Conservation (phyloP, 768 basidiomycete species). For the Fomitopsis pulvina region DNA sequence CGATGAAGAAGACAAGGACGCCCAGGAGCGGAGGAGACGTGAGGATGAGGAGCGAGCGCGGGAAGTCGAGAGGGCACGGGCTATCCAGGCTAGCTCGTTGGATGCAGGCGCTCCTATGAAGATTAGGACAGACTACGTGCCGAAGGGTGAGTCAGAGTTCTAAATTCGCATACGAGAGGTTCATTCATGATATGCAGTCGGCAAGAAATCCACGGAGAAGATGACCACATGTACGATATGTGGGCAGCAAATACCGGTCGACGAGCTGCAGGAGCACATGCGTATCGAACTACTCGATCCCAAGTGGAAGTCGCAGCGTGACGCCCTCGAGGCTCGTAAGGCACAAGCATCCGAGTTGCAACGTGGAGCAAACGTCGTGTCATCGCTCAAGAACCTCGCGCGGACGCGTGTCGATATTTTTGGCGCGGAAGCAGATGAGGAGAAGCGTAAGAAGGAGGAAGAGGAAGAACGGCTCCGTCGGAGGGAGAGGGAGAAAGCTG, state of each 20-base stretch:
- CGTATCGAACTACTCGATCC: constrained; percentile 97
- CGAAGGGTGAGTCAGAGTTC: constrained; percentile 59
- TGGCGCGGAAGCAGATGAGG: constrained; percentile 90
- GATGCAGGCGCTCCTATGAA: constrained; percentile 81
- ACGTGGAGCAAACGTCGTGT: constrained; percentile 88
- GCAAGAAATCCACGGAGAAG: constrained; percentile 58
- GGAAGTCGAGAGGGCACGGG: constrained; percentile 72
- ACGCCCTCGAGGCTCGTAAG: constrained; percentile 81
- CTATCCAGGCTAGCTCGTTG: constrained; percentile 70
- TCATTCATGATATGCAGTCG: constrained; percentile 38
- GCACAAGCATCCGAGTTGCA: constrained; percentile 84
- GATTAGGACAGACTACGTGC: constrained; percentile 93
- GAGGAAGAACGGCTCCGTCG: constrained; percentile 76
- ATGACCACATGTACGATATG: constrained; percentile 91
- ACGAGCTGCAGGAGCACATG: constrained; percentile 96
- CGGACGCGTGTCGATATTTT: constrained; percentile 97
- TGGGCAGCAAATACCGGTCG: constrained; percentile 92
- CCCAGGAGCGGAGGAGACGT: constrained; percentile 49
- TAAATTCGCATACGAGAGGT: not conserved
- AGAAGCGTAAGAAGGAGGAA: constrained; percentile 79
- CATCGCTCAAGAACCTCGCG: constrained; percentile 89
- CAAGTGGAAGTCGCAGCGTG: constrained; percentile 95
- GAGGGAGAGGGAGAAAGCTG: constrained; percentile 88
- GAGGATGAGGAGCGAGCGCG: constrained; percentile 67
- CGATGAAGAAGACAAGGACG: constrained; percentile 69